Evolutionary conservation across 179 eudicot species (phyloP).

Genomic region (Camellia oleifera): DNA sequence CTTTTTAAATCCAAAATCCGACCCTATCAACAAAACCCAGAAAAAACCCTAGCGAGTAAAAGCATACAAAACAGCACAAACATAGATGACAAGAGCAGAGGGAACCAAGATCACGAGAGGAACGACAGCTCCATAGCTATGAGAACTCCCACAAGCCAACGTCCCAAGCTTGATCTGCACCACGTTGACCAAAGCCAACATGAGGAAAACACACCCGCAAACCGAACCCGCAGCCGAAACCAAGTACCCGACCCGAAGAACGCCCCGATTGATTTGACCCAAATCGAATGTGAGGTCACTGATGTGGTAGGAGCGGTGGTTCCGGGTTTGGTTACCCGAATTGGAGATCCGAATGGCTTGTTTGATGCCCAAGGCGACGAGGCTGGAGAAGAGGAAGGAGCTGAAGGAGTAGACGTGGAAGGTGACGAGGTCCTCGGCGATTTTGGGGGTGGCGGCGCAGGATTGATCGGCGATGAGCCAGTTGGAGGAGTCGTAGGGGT

Average conservation of each 20-base stretch:
- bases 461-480: conserved; percentile 35
- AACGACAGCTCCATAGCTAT: conserved; percentile 59
- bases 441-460: conserved; percentile 24
- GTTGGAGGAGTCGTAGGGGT: conserved; percentile 65
- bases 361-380: conserved; percentile 73
- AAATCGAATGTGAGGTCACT: conserved; percentile 29
- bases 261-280: conserved; percentile 40
- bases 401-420: conserved; percentile 88
- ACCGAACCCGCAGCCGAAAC: conserved; percentile 77
- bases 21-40: not conserved
- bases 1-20: too few species aligned
- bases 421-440: conserved; percentile 51
- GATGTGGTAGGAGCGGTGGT: conserved; percentile 26
- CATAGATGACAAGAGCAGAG: conserved; percentile 59
- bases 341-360: conserved; percentile 58
- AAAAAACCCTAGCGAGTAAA: conserved; percentile 44
- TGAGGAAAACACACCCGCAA: conserved; percentile 58
- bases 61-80: conserved; percentile 57
- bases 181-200: conserved; percentile 73
- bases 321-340: conserved; percentile 16
- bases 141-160: conserved; percentile 55
- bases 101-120: conserved; percentile 77
- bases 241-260: conserved; percentile 65
- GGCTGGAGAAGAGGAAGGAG: conserved; percentile 85
- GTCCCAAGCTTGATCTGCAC: conserved; percentile 82